phyloP scores from a whole-genome alignment of 2,329 filamentous ascomycete genomes.

The Stachybotrys chartarum region DNA sequence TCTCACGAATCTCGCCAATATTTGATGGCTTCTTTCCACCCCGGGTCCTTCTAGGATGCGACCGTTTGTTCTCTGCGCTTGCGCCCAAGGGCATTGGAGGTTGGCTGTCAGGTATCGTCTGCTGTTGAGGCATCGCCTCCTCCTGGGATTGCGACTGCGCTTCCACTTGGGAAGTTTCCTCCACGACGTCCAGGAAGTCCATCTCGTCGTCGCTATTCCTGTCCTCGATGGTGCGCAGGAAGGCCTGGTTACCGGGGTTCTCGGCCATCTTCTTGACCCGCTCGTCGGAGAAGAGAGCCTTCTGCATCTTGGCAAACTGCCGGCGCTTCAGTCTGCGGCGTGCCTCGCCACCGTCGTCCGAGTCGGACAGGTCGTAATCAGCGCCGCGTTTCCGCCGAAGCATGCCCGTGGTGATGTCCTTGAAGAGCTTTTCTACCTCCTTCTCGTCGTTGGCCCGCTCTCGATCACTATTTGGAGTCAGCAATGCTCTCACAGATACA shows the following conservation, averaged over 20 bases:
- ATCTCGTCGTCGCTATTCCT: slow-evolving; percentile 67
- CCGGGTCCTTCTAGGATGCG: slow-evolving; percentile 56
- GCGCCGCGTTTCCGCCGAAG: slow-evolving; percentile 77
- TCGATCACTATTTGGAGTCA: slow-evolving; percentile 52
- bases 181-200: slow-evolving; percentile 58
- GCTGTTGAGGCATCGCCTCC: slow-evolving; percentile 16
- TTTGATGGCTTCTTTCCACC: slow-evolving; percentile 62
- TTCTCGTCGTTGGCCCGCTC: slow-evolving; percentile 78
- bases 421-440: slow-evolving; percentile 83
- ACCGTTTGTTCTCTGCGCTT: slow-evolving; percentile 39
- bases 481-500: background rate
- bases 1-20: slow-evolving; percentile 74
- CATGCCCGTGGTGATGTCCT: slow-evolving; percentile 83
- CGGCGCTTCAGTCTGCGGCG: slow-evolving; percentile 73
- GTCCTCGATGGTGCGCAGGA: slow-evolving; percentile 85
- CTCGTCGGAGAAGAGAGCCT: slow-evolving; percentile 80
- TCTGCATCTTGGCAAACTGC: slow-evolving; percentile 87
- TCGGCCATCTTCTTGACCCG: slow-evolving; percentile 85
- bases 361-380: slow-evolving; percentile 81
- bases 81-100: slow-evolving; percentile 29
- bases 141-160: slow-evolving; percentile 24
- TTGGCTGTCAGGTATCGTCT: slow-evolving; percentile 45
- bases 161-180: slow-evolving; percentile 24
- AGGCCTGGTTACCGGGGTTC: slow-evolving; percentile 83
- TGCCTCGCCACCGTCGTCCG: slow-evolving; percentile 77